These are phyloP conservation scores for Fusarium robinianum DNA, from an alignment of 2,329 filamentous ascomycete species.

Conservation along the genomic window DNA sequence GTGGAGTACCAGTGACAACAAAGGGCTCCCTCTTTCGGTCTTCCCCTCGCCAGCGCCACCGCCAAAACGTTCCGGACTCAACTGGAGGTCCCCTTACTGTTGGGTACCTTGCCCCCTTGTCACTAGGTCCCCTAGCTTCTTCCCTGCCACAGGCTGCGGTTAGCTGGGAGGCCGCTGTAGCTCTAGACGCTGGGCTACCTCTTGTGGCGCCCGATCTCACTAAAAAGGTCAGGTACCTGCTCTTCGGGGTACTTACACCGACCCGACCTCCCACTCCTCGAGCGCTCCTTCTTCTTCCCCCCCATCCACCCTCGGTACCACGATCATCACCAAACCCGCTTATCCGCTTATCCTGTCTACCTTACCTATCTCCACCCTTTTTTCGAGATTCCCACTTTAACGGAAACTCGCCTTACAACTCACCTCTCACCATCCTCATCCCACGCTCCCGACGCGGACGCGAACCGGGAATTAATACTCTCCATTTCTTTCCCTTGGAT, in stretches of 20 bases:
- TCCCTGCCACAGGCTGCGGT: constrained; percentile 10
- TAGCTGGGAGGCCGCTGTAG: constrained; percentile 28
- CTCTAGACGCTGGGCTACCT: constrained; percentile 21
- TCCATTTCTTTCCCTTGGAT: constrained; percentile 10
- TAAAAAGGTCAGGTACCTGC: constrained; percentile 10
- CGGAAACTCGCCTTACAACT: constrained; percentile 22
- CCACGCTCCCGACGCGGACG: constrained; percentile 23
- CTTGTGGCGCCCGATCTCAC: constrained; percentile 9
- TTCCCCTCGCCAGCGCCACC: constrained; percentile 26
- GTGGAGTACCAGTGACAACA: too few relatives aligned
- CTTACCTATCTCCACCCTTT: constrained; percentile 9
- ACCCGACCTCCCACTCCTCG: neutral
- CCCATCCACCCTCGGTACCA: neutral
- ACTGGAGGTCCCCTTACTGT: constrained; percentile 9
- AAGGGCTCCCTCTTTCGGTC: neutral
- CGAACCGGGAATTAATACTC: constrained; percentile 31
- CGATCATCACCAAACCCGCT: constrained; percentile 13
- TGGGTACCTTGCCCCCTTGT: neutral
- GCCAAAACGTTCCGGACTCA: constrained; percentile 14
- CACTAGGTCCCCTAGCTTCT: constrained; percentile 13
- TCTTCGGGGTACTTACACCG: constrained; percentile 2
- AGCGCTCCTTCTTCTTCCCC: neutral
- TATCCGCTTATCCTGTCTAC: too few relatives aligned
- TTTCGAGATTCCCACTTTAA: constrained; percentile 23
- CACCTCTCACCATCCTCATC: constrained; percentile 8